Evolutionary conservation across 257 asterid genomes (phyloP).

Genomic region (Gentiana macrophylla): DNA sequence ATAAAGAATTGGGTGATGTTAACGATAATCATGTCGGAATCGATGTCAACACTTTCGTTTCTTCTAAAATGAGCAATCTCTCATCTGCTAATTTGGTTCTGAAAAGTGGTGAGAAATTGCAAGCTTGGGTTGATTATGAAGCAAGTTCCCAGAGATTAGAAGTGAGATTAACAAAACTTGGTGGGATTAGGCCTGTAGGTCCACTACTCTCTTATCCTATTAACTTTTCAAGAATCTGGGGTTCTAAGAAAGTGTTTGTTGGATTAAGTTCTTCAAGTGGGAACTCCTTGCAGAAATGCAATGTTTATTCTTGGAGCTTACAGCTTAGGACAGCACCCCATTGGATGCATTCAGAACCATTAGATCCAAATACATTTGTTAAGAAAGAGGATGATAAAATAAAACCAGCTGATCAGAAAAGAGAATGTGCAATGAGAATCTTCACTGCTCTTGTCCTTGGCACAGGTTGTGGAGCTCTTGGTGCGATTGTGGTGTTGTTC

Average conservation of each 20-base stretch:
- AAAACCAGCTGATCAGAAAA: constrained; percentile 19
- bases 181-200: constrained; percentile 33
- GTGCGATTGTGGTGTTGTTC: constrained; percentile 47
- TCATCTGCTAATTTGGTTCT: constrained; percentile 45
- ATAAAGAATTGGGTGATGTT: constrained; percentile 43
- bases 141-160: constrained; percentile 59
- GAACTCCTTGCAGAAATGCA: constrained; percentile 41
- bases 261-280: constrained; percentile 68
- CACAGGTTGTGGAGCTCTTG: constrained; percentile 66
- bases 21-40: constrained; percentile 63
- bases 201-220: constrained; percentile 49
- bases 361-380: constrained; percentile 42
- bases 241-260: constrained; percentile 30
- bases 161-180: constrained; percentile 46
- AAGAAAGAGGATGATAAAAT: constrained; percentile 15
- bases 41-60: constrained; percentile 42
- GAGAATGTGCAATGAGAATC: constrained; percentile 50
- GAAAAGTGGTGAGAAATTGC: constrained; percentile 55
- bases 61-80: constrained; percentile 52
- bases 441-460: constrained; percentile 55
- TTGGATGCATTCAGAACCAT: constrained; percentile 82
- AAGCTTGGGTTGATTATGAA: constrained; percentile 85
- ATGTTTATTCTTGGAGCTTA: constrained; percentile 55
- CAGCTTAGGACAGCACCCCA: constrained; percentile 35
- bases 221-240: constrained; percentile 58